Evolutionary conservation across 305 asterid genomes (phyloP), one percentile per base, ranked within the genome.

Genomic region (Fraxinus baroniana): DNA sequence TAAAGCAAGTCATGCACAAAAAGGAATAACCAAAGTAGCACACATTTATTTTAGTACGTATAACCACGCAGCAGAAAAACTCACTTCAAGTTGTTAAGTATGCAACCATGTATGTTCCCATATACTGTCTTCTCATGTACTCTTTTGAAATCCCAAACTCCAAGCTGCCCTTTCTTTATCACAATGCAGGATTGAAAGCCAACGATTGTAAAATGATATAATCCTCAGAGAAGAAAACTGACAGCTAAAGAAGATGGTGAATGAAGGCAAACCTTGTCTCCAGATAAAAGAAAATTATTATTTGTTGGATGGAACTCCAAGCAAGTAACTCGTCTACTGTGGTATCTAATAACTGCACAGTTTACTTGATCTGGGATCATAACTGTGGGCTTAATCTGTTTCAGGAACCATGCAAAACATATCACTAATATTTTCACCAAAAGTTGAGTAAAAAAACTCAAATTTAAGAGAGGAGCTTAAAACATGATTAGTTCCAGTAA

Each of bases 231-330:
- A 73, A 39, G 46, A 60, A 52, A 52, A 57, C 28, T 13, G 28
- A 84, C 73, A 84, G 66, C 52, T 6, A 49, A 76, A 73, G 41
- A 18, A 52, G 7, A 44, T 15, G 78, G 81, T 74, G 68, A 74
- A 70, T 33, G 41, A 71, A 79, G 78, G 46, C 87, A 46, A 78
- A 94, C 99, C 98, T 96, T 96, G 84, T 96, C 99, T 68, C 99
- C 99, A 49, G 99, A 96, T 83, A 96, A 83, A 79, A 96, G 93
- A 85, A 96, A 88, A 79, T 93, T 92, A 83, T 92, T 90, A 64
- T 84, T 87, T 55, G 99, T 92, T 17, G 99, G 99, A 86, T 96
- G 99, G 82, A 96, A 96, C 92, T 94, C 98, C 92, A 96, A 86
- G 87, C 99, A 96, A 33, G 99, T 93, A 77, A 96, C 80, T 78